phyloP scores from a whole-genome alignment of 2,329 filamentous ascomycete genomes.

The Cladosporium sp. region DNA sequence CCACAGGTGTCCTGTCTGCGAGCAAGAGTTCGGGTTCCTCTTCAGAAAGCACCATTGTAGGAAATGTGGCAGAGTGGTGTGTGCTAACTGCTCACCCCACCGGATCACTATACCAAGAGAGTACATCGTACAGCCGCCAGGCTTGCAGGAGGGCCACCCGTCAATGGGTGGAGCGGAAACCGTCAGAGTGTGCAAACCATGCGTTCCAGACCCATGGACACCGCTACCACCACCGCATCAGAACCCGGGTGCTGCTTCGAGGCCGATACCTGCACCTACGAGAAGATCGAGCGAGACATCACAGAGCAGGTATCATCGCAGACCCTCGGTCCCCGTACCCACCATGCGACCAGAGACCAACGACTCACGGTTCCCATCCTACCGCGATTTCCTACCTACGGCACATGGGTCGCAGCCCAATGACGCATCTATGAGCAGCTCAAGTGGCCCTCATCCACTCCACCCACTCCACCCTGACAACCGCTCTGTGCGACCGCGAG shows the following conservation, averaged over 20 bases:
- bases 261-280: background rate
- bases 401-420: constrained; percentile 1
- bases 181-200: constrained; percentile 71
- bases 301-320: constrained; percentile 11
- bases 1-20: constrained; percentile 80
- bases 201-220: constrained; percentile 62
- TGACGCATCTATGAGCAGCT: background rate
- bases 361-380: constrained; percentile 11
- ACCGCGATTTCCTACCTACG: constrained; percentile 5
- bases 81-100: constrained; percentile 85
- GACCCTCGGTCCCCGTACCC: constrained; percentile 9
- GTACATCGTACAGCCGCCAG: constrained; percentile 81
- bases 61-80: constrained; percentile 93
- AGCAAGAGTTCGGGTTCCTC: constrained; percentile 76
- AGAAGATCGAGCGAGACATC: constrained; percentile 11
- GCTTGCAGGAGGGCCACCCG: constrained; percentile 48
- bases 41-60: constrained; percentile 92
- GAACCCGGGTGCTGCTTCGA: background rate
- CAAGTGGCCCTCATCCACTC: background rate
- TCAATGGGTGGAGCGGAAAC: constrained; percentile 57
- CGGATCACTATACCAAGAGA: constrained; percentile 91
- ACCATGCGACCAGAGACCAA: background rate
- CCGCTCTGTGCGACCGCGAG: background rate
- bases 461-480: background rate
- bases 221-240: constrained; percentile 20